A percentile compares a stretch with the other conserved stretches of the same genome.
Conservation (phyloP, 2,329 filamentous ascomycete genomes). For the Phyllosticta capitalensis region DNA sequence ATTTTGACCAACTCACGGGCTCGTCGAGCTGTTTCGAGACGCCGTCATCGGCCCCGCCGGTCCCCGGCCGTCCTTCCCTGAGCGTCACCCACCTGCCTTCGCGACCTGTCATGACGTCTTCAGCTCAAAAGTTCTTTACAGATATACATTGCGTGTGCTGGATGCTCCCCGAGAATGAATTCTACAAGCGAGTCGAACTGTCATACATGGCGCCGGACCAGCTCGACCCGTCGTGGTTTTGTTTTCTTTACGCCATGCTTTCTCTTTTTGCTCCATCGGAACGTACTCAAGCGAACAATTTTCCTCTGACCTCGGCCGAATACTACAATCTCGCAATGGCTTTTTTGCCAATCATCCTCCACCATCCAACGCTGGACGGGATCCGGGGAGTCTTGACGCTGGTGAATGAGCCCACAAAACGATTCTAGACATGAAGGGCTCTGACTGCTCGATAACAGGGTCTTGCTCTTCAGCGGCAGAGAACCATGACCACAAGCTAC, state of each 20-base stretch:
- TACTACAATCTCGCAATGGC: neutral
- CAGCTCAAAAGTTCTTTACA: neutral
- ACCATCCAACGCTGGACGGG: neutral
- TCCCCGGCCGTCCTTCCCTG: neutral
- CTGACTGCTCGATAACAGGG: neutral
- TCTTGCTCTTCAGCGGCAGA: neutral
- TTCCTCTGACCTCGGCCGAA: neutral
- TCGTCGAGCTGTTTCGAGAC: neutral
- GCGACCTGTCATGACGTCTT: neutral
- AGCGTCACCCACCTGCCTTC: neutral
- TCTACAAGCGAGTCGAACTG: neutral
- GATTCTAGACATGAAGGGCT: neutral
- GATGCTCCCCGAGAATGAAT: neutral
- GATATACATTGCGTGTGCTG: neutral
- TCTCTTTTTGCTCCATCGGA: neutral
- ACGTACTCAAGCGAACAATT: neutral
- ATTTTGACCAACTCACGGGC: neutral
- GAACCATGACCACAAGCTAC: neutral
- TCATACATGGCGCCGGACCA: neutral
- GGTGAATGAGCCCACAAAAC: neutral
- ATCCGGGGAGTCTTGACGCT: neutral
- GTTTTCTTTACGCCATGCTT: neutral
- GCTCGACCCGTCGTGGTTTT: neutral
- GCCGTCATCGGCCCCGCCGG: neutral
- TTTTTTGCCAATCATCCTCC: neutral